phyloP scores from a whole-genome alignment of 345 rosid genomes.

The Arabidopsis suecica region DNA sequence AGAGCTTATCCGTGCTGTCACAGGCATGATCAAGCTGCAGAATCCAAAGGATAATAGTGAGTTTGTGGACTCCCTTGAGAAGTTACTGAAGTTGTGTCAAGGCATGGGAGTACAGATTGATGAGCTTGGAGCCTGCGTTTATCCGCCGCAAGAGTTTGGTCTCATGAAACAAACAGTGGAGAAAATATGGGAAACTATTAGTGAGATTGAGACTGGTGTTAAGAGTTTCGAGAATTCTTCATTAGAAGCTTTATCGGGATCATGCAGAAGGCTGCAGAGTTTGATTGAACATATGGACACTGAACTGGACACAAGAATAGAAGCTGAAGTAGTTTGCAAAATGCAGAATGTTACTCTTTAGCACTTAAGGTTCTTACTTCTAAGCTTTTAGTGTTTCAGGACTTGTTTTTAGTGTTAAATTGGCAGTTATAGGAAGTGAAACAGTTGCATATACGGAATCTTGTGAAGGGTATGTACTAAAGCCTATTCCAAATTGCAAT shows the following conservation, averaged over 20 bases:
- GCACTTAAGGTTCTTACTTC: neutral
- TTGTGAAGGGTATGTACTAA: conserved; percentile 25
- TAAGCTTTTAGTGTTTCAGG: neutral
- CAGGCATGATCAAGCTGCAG: conserved; percentile 64
- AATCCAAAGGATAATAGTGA: conserved; percentile 49
- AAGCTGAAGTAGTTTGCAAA: conserved; percentile 47
- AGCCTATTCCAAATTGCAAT: conserved; percentile 25
- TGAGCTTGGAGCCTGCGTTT: conserved; percentile 83
- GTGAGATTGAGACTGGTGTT: conserved; percentile 50
- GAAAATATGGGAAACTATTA: conserved; percentile 44
- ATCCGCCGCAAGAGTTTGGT: conserved; percentile 75
- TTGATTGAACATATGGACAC: conserved; percentile 47
- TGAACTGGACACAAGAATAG: conserved; percentile 42
- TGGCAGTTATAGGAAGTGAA: conserved; percentile 8
- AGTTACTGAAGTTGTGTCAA: conserved; percentile 64
- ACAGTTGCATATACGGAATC: neutral
- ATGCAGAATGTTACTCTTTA: conserved; percentile 53
- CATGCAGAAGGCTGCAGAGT: conserved; percentile 53
- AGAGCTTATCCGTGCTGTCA: conserved; percentile 68
- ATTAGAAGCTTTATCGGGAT: conserved; percentile 51
- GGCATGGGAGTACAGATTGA: conserved; percentile 62
- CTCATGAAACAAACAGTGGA: conserved; percentile 52
- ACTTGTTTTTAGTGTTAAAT: neutral
- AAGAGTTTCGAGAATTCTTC: conserved; percentile 46
- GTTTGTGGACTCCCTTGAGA: conserved; percentile 72